A percentile compares a stretch with the other conserved stretches of the same genome.
These are phyloP conservation scores for Arachnopeziza araneosa DNA, from an alignment of 2,329 filamentous ascomycete genomes.

Conservation along the genomic window DNA sequence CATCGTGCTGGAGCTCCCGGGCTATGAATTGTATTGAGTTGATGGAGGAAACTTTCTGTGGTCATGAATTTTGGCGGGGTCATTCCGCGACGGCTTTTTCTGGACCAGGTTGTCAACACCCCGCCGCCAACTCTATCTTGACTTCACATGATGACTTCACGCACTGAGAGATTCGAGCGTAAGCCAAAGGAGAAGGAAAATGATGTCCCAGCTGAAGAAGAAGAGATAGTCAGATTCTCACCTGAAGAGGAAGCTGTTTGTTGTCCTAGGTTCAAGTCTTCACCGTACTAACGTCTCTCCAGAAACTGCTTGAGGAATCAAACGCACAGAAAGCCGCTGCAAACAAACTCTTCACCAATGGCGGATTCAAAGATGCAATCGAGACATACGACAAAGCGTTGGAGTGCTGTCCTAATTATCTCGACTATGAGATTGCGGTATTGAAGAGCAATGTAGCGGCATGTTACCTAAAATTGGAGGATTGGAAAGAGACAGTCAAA, in stretches of 20 bases:
- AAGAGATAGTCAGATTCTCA: conserved; percentile 21
- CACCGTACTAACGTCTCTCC: conserved; percentile 3
- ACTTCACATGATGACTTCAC: conserved; percentile 24
- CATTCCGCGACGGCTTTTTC: conserved; percentile 1
- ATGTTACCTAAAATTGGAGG: conserved; percentile 76
- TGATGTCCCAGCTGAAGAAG: background rate
- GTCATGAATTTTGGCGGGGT: background rate
- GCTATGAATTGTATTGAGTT: no score
- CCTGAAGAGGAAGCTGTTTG: conserved; percentile 39
- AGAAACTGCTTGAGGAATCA: conserved; percentile 67
- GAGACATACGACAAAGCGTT: conserved; percentile 78
- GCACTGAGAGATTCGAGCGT: conserved; percentile 30
- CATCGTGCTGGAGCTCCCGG: background rate
- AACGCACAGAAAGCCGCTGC: conserved; percentile 68
- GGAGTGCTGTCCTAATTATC: conserved; percentile 71
- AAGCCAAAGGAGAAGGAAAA: conserved; percentile 17
- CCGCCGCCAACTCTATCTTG: background rate
- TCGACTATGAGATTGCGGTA: conserved; percentile 84
- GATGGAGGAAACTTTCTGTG: background rate
- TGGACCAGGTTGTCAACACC: conserved; percentile 1
- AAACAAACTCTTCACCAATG: conserved; percentile 71
- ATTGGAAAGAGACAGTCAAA: conserved; percentile 79
- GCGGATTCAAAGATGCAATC: conserved; percentile 71
- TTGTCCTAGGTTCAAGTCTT: background rate
- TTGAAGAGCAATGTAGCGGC: conserved; percentile 85